Conservation (phyloP, 306 rosid species). For the Vachellia collinsii region DNA sequence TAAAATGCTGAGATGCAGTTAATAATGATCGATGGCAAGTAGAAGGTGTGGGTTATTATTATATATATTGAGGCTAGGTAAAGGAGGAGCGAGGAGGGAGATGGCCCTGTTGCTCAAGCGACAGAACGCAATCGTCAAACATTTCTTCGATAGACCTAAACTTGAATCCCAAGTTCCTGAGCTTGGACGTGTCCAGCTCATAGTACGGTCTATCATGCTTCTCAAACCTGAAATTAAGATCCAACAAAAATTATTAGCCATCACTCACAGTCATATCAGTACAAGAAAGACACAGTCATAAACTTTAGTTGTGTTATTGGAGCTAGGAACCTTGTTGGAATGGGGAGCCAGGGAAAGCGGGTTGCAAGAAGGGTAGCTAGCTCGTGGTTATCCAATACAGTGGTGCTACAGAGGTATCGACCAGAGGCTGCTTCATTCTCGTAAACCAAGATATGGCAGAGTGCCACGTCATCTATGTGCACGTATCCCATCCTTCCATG, state of each 20-base stretch:
- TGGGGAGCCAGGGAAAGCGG: slow-evolving; percentile 68
- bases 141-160: not conserved
- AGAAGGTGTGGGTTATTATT: not conserved
- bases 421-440: slow-evolving; percentile 63
- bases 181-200: not conserved
- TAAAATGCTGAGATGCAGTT: not conserved
- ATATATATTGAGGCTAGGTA: not conserved
- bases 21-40: not conserved
- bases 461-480: slow-evolving; percentile 68
- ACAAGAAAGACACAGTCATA: not conserved
- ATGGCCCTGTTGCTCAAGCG: slow-evolving; percentile 57
- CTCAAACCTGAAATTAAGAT: slow-evolving; percentile 56
- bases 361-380: slow-evolving; percentile 52
- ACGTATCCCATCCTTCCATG: slow-evolving; percentile 13
- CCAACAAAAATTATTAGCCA: not conserved
- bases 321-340: slow-evolving; percentile 59
- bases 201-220: slow-evolving; percentile 37
- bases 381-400: slow-evolving; percentile 21
- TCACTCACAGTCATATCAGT: not conserved
- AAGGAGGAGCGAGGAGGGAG: slow-evolving; percentile 25
- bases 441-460: slow-evolving; percentile 64
- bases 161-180: not conserved
- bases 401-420: slow-evolving; percentile 71
- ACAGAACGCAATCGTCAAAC: slow-evolving; percentile 83
- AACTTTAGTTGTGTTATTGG: too few species aligned